phyloP scores from a whole-genome alignment of 1,139 yeast species.

The Yamadazyma buinensis region DNA sequence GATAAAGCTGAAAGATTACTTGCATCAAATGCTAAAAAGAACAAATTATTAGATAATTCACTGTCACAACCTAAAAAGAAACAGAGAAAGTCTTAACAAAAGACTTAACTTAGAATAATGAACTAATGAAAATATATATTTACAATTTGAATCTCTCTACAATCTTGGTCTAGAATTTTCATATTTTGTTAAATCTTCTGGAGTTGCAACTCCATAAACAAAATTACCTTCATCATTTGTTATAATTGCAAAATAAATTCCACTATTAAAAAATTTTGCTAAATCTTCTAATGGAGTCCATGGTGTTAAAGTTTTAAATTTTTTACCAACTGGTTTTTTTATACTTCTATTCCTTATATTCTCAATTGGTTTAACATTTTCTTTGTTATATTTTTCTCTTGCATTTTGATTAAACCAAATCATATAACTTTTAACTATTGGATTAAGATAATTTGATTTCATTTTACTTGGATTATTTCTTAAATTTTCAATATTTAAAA shows the following conservation, averaged over 20 bases:
- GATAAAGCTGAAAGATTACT: conserved; percentile 70
- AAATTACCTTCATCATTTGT: conserved; percentile 53
- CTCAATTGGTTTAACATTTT: conserved; percentile 11
- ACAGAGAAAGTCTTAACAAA: no score
- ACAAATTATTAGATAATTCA: conserved; percentile 13
- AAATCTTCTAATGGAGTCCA: conserved; percentile 55
- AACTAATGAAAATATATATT: no score
- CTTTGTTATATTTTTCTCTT: conserved; percentile 27
- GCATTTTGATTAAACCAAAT: conserved; percentile 43
- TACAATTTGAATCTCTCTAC: conserved; percentile 11
- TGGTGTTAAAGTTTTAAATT: conserved; percentile 49
- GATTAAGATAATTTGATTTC: conserved; percentile 23
- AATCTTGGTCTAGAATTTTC: conserved; percentile 51
- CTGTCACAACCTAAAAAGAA: conserved; percentile 1
- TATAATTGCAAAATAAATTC: conserved; percentile 55
- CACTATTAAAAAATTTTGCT: conserved; percentile 48
- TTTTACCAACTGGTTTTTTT: conserved; percentile 29
- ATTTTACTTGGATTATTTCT: conserved; percentile 20
- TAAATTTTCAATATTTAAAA: conserved; percentile 49
- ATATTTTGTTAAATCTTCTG: conserved; percentile 54
- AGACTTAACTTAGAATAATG: no score
- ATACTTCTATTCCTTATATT: conserved; percentile 20
- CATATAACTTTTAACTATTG: conserved; percentile 37
- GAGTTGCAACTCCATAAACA: conserved; percentile 63
- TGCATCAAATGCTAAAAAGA: conserved; percentile 60